A percentile compares a stretch with the other conserved stretches of the same genome.
Conservation (phyloP, 2,329 filamentous ascomycete genomes). For the Didymellaceae sp. region DNA sequence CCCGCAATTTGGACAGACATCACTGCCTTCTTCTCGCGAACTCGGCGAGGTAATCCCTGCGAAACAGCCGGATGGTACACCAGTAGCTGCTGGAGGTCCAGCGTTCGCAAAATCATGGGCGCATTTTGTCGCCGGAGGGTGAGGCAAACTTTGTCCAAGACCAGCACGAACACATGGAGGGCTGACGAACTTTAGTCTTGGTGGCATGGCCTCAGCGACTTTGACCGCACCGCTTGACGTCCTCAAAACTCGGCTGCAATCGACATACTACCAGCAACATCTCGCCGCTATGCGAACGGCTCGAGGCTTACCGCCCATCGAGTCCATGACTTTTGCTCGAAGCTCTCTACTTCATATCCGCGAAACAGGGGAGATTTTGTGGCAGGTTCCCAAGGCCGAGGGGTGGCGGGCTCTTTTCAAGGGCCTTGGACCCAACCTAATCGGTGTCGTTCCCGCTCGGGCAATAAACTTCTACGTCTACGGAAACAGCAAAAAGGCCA, state of each 20-base stretch:
- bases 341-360: slow-evolving; percentile 75
- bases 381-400: slow-evolving; percentile 79
- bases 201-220: slow-evolving; percentile 90
- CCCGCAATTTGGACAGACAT: slow-evolving; percentile 35
- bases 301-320: slow-evolving; percentile 60
- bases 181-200: slow-evolving; percentile 64
- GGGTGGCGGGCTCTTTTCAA: slow-evolving; percentile 91
- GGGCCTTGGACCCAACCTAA: slow-evolving; percentile 86
- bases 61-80: slow-evolving; percentile 48
- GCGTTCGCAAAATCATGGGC: slow-evolving; percentile 79
- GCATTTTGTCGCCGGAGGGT: slow-evolving; percentile 91
- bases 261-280: slow-evolving; percentile 91
- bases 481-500: slow-evolving; percentile 85
- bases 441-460: slow-evolving; percentile 87
- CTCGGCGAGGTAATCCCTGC: slow-evolving; percentile 63
- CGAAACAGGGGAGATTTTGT: slow-evolving; percentile 86
- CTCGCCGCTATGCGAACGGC: slow-evolving; percentile 72
- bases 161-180: slow-evolving; percentile 30
- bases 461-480: slow-evolving; percentile 95
- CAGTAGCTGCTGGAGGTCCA: slow-evolving; percentile 47
- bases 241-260: slow-evolving; percentile 90
- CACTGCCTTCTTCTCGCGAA: slow-evolving; percentile 63
- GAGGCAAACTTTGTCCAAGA: slow-evolving; percentile 33
- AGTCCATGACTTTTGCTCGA: slow-evolving; percentile 67
- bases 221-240: slow-evolving; percentile 95